Evolutionary conservation across 2,329 filamentous ascomycete genomes (phyloP).

Genomic region (Phoma sp.): DNA sequence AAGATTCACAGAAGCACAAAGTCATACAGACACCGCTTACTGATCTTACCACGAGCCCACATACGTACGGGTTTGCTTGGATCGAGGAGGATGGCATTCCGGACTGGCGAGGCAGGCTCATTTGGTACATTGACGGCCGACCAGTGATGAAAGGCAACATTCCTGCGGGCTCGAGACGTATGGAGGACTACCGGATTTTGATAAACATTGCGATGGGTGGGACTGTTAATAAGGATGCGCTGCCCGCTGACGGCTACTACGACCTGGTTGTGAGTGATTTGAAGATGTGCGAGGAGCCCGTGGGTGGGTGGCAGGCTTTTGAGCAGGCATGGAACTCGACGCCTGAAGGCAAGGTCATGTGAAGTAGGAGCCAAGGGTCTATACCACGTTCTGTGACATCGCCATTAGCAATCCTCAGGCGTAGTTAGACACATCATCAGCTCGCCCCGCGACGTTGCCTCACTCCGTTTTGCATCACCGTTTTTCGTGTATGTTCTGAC

Average conservation of each 20-base stretch:
- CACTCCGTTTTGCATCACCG: neutral
- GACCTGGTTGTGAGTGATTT: constrained; percentile 64
- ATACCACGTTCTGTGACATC: too few species aligned
- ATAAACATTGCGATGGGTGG: constrained; percentile 70
- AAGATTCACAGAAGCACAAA: constrained; percentile 65
- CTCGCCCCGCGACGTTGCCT: too few species aligned
- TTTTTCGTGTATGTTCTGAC: too few species aligned
- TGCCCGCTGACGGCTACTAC: constrained; percentile 62
- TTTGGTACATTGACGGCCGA: constrained; percentile 67
- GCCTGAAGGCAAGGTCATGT: constrained; percentile 43
- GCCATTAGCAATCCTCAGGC: too few species aligned
- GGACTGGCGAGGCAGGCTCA: constrained; percentile 55
- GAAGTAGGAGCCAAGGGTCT: constrained; percentile 19
- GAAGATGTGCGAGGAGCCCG: constrained; percentile 61
- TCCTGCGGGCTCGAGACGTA: constrained; percentile 60
- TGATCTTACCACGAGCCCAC: constrained; percentile 56
- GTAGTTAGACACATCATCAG: too few species aligned
- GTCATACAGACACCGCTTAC: constrained; percentile 61
- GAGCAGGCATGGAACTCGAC: constrained; percentile 58
- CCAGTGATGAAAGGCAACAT: constrained; percentile 65
- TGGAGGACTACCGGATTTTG: constrained; percentile 64
- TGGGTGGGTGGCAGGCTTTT: constrained; percentile 64
- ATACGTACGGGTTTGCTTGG: constrained; percentile 66
- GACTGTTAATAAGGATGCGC: constrained; percentile 62
- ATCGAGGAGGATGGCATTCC: constrained; percentile 55